Base-by-base conservation (phyloP, 2,329 filamentous ascomycete species). In the Aspergillus japonicus region DNA sequence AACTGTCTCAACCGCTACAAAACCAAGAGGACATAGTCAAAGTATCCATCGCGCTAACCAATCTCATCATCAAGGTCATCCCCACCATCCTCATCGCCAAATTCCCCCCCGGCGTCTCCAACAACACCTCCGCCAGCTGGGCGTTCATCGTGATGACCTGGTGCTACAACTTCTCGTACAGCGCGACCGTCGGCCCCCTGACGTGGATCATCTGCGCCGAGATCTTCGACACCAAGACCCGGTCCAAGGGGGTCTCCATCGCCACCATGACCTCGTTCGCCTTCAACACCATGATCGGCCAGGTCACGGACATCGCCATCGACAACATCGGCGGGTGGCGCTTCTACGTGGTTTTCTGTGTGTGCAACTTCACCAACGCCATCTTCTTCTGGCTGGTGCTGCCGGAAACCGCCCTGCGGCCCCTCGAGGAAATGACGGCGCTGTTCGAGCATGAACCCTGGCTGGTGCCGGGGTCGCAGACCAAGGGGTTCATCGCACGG, bases 121-220 rank as follows among this genome's bases (percentile, higher is more conserved):
- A 53, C 29, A 35, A 33, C 31, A 12, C 31, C 33, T 19, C 29
- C 10, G 50, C 50, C 26, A 31, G 39, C 21, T 53, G 50, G 50
- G 50, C 29, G 12, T 53, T 53, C 29, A 53, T 53, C 21, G 39
- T 53, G 29, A 53, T 53, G 50, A 53, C 50, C n/a, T 53, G 50
- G 50, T 35, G 33, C n/a, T 53, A 35, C 23, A 53, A 53, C n/a
- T 53, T 35, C 39, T 35, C 29, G 7, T 53, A 35, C 33, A 35
- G 33, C 23, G 24, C 50, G 16, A 53, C 16, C 3, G 23, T 53
- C 8, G 50, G 50, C 5, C 23, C 50, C 12, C 31, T 53, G 33
- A 31, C 50, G 5, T 53, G 50, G 50, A 53, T 53, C 8, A 53
- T 53, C 50, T 35, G 29, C n/a, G 50, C 50, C 19, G 50, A 53